Base-by-base conservation (phyloP, 2,329 filamentous ascomycete species). In the Colletotrichum limetticola region DNA sequence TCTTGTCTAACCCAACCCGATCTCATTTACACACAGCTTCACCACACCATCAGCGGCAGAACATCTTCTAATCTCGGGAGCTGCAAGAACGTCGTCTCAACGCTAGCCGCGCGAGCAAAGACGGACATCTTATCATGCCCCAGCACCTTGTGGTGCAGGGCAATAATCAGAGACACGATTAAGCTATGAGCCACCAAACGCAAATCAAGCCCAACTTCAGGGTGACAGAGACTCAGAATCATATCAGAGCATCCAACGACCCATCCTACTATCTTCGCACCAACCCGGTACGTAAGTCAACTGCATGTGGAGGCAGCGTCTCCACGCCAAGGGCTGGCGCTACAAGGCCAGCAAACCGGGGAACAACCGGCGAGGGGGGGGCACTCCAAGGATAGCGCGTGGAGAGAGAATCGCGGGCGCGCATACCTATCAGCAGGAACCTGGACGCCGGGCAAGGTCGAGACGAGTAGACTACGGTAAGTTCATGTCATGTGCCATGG, bases 281-380 rank as follows among this genome's bases (percentile, higher is more conserved):
- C 37, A 69, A 63, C 30, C 24, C 58, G 22, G 24, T 57, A 68
- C 35, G 66, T 59, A 63, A 68, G 30, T 24, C 37, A 53, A 32
- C 19, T 42, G 37, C 22, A 58, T 65, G 35, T 32, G 60, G 32
- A 71, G 56, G 66, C 12, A 70, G 70, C 46, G 61, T 71, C 67
- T 73, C 66, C 61, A 61, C 60, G 71, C 55, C 60, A 72, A 66
- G 56, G 66, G 56, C 70, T 60, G 60, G 49, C 60, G 68, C 61
- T 56, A 62, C 59, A 57, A 70, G 32, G 61, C 37, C 66, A 65
- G 66, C 66, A 71, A 70, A 65, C 71, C 71, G 71, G 71, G 71
- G 71, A 66, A 61, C 60, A 49, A 28, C 56, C 66, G 60, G 71
- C 16, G 42, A 57, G n/a, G 70, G 70, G 53, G 53, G 35, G 28